phyloP scores from a whole-genome alignment of 352 stramenopile genomes.

The Aphanomyces cochlioides region DNA sequence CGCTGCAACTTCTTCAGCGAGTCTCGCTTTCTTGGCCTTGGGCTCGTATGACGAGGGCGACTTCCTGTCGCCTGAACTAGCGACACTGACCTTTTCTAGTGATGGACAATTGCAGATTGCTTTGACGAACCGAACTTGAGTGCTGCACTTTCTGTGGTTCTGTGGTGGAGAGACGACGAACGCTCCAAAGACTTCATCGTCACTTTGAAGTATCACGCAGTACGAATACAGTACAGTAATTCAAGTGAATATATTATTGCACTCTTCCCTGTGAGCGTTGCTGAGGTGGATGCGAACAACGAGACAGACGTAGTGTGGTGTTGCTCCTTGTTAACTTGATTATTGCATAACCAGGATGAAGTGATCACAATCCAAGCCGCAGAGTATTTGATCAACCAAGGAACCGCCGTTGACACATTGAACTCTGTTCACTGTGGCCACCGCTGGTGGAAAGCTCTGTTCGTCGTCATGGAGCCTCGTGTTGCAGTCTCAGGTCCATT shows the following conservation, averaged over 20 bases:
- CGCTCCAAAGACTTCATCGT: neutral
- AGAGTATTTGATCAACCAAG: neutral
- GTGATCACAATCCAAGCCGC: neutral
- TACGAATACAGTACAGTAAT: neutral
- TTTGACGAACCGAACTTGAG: too few species aligned
- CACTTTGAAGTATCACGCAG: neutral
- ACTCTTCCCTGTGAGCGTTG: conserved; percentile 1
- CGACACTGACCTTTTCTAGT: too few species aligned
- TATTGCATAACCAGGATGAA: neutral
- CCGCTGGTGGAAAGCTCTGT: neutral
- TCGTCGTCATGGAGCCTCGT: neutral
- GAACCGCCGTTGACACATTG: neutral
- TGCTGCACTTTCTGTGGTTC: too few species aligned
- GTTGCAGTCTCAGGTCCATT: too few species aligned
- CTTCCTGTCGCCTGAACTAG: too few species aligned
- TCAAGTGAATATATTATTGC: neutral
- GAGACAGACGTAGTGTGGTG: too few species aligned
- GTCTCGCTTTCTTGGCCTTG: too few species aligned
- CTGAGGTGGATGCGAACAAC: neutral
- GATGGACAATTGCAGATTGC: too few species aligned
- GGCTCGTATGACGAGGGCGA: too few species aligned
- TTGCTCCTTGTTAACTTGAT: neutral
- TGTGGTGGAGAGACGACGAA: too few species aligned
- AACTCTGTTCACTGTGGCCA: neutral
- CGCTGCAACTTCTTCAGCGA: too few species aligned